phyloP scores from a whole-genome alignment of 305 asterid species.

The Striga hermonthica region DNA sequence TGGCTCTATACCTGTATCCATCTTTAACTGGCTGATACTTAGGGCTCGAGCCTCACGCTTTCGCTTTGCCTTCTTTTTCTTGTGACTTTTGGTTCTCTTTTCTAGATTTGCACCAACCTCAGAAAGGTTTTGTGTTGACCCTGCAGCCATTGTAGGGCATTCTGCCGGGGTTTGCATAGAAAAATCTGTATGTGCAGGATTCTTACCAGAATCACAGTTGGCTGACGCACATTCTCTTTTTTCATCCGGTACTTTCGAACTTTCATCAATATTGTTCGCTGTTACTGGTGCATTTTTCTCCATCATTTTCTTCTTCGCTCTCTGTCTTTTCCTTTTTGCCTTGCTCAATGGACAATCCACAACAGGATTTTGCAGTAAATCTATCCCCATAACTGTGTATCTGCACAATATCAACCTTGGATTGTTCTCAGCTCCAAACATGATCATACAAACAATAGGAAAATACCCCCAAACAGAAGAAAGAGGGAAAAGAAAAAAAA shows the following conservation, averaged over 20 bases:
- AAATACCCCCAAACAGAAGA: neutral
- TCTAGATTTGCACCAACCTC: slow-evolving; percentile 29
- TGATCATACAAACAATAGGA: neutral
- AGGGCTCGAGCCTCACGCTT: slow-evolving; percentile 21
- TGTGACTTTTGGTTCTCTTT: slow-evolving; percentile 29
- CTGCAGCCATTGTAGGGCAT: slow-evolving; percentile 29
- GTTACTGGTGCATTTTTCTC: slow-evolving; percentile 28
- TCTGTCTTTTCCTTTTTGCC: slow-evolving; percentile 13
- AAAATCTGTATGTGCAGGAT: slow-evolving; percentile 25
- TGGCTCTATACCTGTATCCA: slow-evolving; percentile 23
- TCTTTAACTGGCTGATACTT: slow-evolving; percentile 34
- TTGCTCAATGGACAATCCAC: slow-evolving; percentile 23
- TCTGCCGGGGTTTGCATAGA: slow-evolving; percentile 32
- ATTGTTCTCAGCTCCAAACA: slow-evolving; percentile 13
- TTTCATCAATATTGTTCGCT: slow-evolving; percentile 29
- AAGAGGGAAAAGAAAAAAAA: neutral
- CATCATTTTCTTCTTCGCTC: slow-evolving; percentile 31
- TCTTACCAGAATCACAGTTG: slow-evolving; percentile 26
- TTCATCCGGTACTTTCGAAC: slow-evolving; percentile 27
- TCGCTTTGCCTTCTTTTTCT: slow-evolving; percentile 25
- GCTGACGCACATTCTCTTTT: slow-evolving; percentile 21
- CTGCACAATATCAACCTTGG: slow-evolving; percentile 17
- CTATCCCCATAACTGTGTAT: slow-evolving; percentile 26
- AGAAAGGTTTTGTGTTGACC: slow-evolving; percentile 28
- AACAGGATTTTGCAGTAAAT: slow-evolving; percentile 27